Percentiles rank a stretch among this genome's conserved stretches.
Conservation (phyloP, 192 early-diverging fungal genomes). For the Backusella luteola region DNA sequence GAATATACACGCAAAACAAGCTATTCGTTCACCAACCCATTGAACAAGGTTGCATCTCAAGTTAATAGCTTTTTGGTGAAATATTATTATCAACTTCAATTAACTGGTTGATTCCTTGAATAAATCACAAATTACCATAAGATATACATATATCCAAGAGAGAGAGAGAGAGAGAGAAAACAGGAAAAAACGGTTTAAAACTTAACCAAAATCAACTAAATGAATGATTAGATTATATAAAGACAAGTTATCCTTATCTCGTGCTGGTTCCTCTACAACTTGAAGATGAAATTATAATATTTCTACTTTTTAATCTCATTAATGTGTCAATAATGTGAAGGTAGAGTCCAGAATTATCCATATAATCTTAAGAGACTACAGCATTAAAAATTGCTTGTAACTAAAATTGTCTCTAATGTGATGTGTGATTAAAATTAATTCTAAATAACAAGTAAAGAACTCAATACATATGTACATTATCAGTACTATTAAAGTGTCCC, state of each 20-base stretch:
- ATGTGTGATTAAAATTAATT: too few relatives aligned
- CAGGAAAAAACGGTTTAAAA: background rate
- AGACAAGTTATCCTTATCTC: background rate
- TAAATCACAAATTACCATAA: background rate
- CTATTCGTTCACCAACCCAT: background rate
- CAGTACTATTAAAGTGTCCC: too few relatives aligned
- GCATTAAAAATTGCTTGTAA: too few relatives aligned
- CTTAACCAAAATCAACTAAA: background rate
- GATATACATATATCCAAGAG: background rate
- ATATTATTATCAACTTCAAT: background rate
- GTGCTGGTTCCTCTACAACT: background rate
- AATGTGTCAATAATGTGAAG: too few relatives aligned
- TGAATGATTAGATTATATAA: background rate
- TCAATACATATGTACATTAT: too few relatives aligned
- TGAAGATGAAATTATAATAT: too few relatives aligned
- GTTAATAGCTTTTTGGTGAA: background rate
- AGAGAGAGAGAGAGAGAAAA: background rate
- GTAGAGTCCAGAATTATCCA: too few relatives aligned
- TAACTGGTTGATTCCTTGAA: background rate
- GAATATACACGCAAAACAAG: background rate
- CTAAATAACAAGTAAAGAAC: too few relatives aligned
- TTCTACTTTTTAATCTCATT: too few relatives aligned
- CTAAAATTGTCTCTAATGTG: too few relatives aligned
- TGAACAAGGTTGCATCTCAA: background rate
- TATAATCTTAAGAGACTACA: too few relatives aligned